Percentiles rank a stretch among this genome's conserved stretches.
phyloP scores from a whole-genome alignment of 1,284 basidiomycete species.

The Paramarasmius palmivorus region DNA sequence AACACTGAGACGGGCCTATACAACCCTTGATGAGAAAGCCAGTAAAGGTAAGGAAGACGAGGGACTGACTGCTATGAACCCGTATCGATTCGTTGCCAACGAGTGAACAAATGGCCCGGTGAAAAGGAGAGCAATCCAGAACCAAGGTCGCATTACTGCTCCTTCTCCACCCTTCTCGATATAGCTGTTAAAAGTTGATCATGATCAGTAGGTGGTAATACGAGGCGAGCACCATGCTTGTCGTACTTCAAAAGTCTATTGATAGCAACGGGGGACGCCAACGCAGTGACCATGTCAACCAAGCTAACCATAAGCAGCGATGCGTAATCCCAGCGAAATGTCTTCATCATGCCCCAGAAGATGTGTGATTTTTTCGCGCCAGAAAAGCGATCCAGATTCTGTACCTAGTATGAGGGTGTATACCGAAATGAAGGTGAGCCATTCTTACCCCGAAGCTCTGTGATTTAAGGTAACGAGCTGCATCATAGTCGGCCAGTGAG shows the following conservation, averaged over 20 bases:
- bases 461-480: constrained; percentile 23
- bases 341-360: constrained; percentile 24
- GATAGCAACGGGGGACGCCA: constrained; percentile 40
- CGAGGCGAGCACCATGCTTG: background rate
- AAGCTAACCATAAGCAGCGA: constrained; percentile 17
- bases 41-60: background rate
- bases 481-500: constrained; percentile 52
- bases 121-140: constrained; percentile 41
- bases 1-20: constrained; percentile 46
- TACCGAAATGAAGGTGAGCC: background rate
- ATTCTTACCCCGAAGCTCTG: constrained; percentile 25
- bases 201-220: background rate
- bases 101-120: constrained; percentile 30
- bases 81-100: constrained; percentile 46
- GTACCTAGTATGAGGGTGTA: constrained; percentile 8
- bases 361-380: constrained; percentile 22
- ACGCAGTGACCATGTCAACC: constrained; percentile 20
- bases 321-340: background rate
- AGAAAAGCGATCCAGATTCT: constrained; percentile 25
- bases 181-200: constrained; percentile 29
- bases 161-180: constrained; percentile 41
- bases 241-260: constrained; percentile 29
- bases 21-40: background rate
- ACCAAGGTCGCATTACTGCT: constrained; percentile 42
- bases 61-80: constrained; percentile 42